Conservation (phyloP, 176 grass and related monocot genomes). For the Miscanthus lutarioriparius region DNA sequence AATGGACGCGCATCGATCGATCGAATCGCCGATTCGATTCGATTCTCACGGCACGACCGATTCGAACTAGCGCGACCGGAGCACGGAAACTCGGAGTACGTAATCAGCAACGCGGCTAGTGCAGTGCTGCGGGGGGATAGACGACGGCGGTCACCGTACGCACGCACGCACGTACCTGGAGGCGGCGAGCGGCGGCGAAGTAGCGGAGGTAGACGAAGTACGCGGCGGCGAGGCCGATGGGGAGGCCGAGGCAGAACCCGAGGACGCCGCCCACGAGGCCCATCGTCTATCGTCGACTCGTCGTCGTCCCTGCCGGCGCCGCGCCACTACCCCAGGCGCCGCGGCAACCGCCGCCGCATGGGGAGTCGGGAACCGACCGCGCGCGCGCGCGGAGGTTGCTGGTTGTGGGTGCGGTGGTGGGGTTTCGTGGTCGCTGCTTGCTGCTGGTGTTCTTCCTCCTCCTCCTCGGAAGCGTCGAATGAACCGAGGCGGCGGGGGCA, state of each 20-base stretch:
- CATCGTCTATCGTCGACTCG: neutral
- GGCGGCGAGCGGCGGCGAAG: constrained; percentile 24
- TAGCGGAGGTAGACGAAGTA: constrained; percentile 49
- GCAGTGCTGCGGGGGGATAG: no score
- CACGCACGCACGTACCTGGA: neutral
- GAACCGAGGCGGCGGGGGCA: neutral
- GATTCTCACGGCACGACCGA: neutral
- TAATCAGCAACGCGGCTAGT: neutral
- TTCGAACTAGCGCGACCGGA: neutral
- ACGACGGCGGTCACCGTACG: neutral
- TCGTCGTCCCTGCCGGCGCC: neutral
- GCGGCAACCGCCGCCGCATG: constrained; percentile 8
- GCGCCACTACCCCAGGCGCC: neutral
- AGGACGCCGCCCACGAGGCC: constrained; percentile 40
- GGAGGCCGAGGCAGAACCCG: constrained; percentile 50
- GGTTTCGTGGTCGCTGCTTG: neutral
- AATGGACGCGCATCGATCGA: neutral
- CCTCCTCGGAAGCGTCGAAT: constrained; percentile 14
- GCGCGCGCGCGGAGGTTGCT: neutral
- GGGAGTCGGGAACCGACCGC: neutral
- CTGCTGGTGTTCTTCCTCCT: neutral
- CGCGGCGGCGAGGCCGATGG: constrained; percentile 39
- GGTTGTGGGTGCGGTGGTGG: no score
- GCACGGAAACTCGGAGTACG: neutral
- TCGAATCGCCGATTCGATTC: neutral